Evolutionary conservation across 2,329 filamentous ascomycete species (phyloP).

Genomic region (Alternaria sp.): DNA sequence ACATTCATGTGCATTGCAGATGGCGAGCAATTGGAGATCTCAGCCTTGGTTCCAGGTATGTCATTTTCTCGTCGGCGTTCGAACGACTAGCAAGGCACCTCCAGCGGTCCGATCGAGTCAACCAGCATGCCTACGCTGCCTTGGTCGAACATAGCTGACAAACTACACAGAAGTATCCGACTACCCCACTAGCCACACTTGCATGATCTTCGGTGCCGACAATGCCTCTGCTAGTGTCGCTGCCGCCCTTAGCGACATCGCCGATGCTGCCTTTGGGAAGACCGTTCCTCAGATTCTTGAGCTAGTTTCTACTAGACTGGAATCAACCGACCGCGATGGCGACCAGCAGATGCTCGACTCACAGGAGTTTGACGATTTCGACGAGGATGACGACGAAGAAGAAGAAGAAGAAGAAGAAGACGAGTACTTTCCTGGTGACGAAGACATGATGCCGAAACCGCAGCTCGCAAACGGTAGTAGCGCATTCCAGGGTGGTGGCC

Average conservation of each 20-base stretch:
- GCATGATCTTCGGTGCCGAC: constrained; percentile 64
- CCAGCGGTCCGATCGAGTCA: too few relatives aligned
- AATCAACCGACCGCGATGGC: constrained; percentile 51
- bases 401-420: constrained; percentile 42
- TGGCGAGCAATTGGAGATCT: constrained; percentile 46
- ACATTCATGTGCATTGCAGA: constrained; percentile 60
- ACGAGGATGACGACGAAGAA: constrained; percentile 47
- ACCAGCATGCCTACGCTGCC: neutral
- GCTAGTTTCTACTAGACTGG: constrained; percentile 52
- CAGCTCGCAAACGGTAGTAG: constrained; percentile 11
- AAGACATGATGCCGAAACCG: constrained; percentile 48
- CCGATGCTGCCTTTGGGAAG: constrained; percentile 54
- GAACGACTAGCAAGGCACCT: neutral
- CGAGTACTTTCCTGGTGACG: constrained; percentile 50
- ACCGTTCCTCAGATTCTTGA: constrained; percentile 60
- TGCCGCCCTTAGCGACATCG: constrained; percentile 55
- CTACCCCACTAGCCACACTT: constrained; percentile 67
- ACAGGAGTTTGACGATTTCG: constrained; percentile 43
- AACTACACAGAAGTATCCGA: constrained; percentile 62
- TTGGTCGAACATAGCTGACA: neutral
- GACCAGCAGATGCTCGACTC: constrained; percentile 55
- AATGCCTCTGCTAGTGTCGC: constrained; percentile 55
- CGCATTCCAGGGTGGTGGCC: constrained; percentile 7
- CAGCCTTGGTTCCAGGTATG: constrained; percentile 48
- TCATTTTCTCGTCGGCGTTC: constrained; percentile 3